Conservation (phyloP, 768 basidiomycete genomes). For the Hysterangium stoloniferum region DNA sequence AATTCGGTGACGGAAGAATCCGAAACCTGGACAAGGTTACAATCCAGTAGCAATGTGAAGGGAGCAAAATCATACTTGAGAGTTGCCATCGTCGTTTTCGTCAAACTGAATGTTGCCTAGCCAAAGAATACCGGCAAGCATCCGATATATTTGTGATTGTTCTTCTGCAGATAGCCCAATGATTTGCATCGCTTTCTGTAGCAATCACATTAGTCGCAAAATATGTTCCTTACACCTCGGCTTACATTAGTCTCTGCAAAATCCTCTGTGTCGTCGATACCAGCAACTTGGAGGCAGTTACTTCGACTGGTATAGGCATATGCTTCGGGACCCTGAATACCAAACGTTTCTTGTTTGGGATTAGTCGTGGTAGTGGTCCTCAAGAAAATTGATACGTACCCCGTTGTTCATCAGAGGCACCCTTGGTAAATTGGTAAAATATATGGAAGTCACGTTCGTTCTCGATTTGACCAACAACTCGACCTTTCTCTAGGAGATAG, state of each 20-base stretch:
- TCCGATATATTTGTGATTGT: conserved; percentile 88
- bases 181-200: conserved; percentile 84
- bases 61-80: not conserved
- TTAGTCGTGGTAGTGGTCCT: not conserved
- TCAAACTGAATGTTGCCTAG: conserved; percentile 90
- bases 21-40: conserved; percentile 31
- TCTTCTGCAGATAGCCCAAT: conserved; percentile 83
- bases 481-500: conserved; percentile 93
- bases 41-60: not conserved
- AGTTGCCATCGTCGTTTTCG: conserved; percentile 85
- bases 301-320: conserved; percentile 92
- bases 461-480: conserved; percentile 93
- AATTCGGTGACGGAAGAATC: conserved; percentile 93
- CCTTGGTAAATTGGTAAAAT: conserved; percentile 99
- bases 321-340: conserved; percentile 90
- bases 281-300: conserved; percentile 85
- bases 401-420: conserved; percentile 80
- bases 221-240: too few relatives aligned
- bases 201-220: not conserved
- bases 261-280: conserved; percentile 84
- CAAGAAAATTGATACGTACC: conserved; percentile 38
- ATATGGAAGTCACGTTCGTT: conserved; percentile 98
- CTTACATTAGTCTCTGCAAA: conserved; percentile 83
- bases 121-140: conserved; percentile 90
- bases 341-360: conserved; percentile 59